phyloP scores from a whole-genome alignment of 768 basidiomycete genomes.

The Pleurotus sapidus region DNA sequence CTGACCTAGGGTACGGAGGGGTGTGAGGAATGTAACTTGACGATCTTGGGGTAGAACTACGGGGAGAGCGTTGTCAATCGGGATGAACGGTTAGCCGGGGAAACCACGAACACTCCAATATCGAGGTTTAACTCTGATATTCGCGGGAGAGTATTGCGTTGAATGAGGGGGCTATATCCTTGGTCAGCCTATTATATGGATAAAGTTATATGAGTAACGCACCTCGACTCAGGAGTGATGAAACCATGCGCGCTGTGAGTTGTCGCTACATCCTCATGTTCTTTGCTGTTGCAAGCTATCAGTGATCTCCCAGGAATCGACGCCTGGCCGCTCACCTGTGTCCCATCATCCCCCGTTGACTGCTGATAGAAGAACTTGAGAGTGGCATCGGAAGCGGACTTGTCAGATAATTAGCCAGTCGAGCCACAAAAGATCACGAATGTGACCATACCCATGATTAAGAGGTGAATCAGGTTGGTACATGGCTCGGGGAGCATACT shows the following conservation, averaged over 20 bases:
- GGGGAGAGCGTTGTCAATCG: too few species aligned
- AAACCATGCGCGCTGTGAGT: constrained; percentile 29
- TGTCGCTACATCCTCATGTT: constrained; percentile 17
- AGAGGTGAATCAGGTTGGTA: constrained; percentile 27
- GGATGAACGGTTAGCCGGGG: too few species aligned
- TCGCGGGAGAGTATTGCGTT: constrained; percentile 17
- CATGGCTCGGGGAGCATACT: constrained; percentile 17
- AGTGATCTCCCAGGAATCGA: neutral
- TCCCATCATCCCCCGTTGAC: constrained; percentile 13
- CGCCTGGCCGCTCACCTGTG: constrained; percentile 13
- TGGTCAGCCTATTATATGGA: constrained; percentile 4
- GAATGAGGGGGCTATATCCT: constrained; percentile 18
- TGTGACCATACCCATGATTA: constrained; percentile 16
- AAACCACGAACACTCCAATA: neutral
- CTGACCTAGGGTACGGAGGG: neutral
- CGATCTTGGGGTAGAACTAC: neutral
- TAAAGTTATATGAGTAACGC: constrained; percentile 4
- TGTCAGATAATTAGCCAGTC: constrained; percentile 10
- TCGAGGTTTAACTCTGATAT: neutral
- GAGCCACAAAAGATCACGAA: constrained; percentile 6
- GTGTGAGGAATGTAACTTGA: neutral
- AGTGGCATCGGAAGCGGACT: constrained; percentile 11
- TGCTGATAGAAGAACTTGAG: constrained; percentile 7
- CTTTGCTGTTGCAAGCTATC: constrained; percentile 12
- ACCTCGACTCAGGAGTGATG: constrained; percentile 49